Evolutionary conservation across 1,284 basidiomycete species (phyloP), one percentile per base, ranked within the genome.

Genomic region (Rhizoctonia solani): DNA sequence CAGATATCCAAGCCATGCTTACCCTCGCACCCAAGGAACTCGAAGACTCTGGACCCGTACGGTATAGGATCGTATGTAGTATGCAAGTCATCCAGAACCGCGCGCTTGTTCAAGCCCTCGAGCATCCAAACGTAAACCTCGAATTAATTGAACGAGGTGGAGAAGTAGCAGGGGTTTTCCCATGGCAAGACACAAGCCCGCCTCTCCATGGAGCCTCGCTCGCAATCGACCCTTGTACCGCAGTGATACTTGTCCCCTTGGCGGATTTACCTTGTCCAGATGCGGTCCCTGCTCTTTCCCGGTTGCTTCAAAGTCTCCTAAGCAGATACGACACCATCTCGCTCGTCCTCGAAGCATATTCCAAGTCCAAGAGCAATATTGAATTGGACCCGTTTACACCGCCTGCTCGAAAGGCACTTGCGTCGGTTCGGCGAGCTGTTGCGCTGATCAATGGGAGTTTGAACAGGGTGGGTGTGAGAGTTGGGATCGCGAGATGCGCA

Each of bases 21-120:
- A 63, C 58, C 13, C 44, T 63, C 19, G 29, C 32, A 9, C 58
- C 58, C 21, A 21, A 59, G 27, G 55, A 46, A 4, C 19, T n/a
- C 19, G 25, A 32, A 21, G 25, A 16, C 32, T 16, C 16, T 8
- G 46, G 11, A 8, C 46, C 47, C 21, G 46, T 39, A 41, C 46
- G 19, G 14, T 50, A 50, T n/a, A 32, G 58, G 8, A 41, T 63
- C 5, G n/a, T 63, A 13, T 29, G 46, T 5, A 52, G 34, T n/a
- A 50, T 63, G 47, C 47, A 52, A 37, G 19, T 63, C 16, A 52
- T 63, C n/a, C 58, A 63, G 5, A 32, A 63, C 25, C 58, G 58
- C 21, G 58, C 58, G 21, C 58, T 63, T 30, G 58, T 63, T 9
- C 32, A 19, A 21, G 19, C 29, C 21, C 46, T 63, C 30, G 46